These are phyloP conservation scores for Apiotrichum akiyoshidainum DNA, from an alignment of 1,284 basidiomycete species.

Conservation along the genomic window DNA sequence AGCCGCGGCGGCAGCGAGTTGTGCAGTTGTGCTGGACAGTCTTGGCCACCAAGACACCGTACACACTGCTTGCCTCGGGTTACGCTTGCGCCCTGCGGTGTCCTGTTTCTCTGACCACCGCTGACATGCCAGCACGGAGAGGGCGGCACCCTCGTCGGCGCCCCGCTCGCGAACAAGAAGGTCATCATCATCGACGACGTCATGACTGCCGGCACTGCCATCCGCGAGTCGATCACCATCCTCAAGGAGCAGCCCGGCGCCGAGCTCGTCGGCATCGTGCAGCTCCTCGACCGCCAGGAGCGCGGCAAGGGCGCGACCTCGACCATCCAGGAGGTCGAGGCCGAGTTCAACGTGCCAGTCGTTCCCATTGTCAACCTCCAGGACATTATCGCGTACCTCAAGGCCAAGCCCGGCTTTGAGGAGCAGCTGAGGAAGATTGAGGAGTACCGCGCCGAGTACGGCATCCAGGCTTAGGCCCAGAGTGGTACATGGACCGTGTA, in stretches of 20 bases:
- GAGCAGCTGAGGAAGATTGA: constrained; percentile 73
- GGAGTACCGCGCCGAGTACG: constrained; percentile 76
- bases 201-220: constrained; percentile 92
- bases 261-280: constrained; percentile 83
- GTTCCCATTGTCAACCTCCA: constrained; percentile 76
- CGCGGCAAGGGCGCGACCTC: constrained; percentile 63
- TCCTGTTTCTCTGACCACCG: neutral
- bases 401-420: constrained; percentile 60
- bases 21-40: too few relatives aligned
- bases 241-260: constrained; percentile 64
- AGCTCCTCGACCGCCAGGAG: constrained; percentile 88
- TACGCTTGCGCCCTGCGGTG: too few relatives aligned
- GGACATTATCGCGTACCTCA: constrained; percentile 81
- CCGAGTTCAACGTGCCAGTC: constrained; percentile 63
- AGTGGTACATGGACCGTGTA: too few relatives aligned
- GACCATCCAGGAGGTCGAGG: constrained; percentile 81
- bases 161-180: constrained; percentile 74
- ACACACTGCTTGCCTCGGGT: too few relatives aligned
- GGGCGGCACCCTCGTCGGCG: constrained; percentile 89
- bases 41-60: too few relatives aligned
- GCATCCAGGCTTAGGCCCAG: constrained; percentile 48
- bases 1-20: too few relatives aligned
- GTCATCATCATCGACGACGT: constrained; percentile 93
- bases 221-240: constrained; percentile 72
- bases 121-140: constrained; percentile 69